Evolutionary conservation across 2,329 filamentous ascomycete species (phyloP).

Genomic region (Chaetomium olivaceum): DNA sequence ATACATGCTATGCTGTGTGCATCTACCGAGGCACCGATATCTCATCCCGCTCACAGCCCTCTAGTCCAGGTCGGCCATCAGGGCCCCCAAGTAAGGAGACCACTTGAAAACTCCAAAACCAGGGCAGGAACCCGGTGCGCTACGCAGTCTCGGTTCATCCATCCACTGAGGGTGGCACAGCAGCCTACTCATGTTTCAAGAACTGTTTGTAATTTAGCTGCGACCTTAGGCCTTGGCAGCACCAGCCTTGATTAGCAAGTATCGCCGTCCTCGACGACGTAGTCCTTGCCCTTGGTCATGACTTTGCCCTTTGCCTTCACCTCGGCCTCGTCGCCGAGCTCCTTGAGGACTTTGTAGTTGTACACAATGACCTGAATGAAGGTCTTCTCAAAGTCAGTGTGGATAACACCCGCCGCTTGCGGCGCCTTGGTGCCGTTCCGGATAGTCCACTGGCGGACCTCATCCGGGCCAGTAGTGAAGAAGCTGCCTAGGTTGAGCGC

Average conservation of each 20-base stretch:
- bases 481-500: slow-evolving; percentile 87
- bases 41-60: neutral
- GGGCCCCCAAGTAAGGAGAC: neutral
- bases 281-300: slow-evolving; percentile 98
- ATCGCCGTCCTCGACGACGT: slow-evolving; percentile 82
- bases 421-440: slow-evolving; percentile 96
- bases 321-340: slow-evolving; percentile 82
- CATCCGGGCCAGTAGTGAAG: slow-evolving; percentile 94
- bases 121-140: neutral
- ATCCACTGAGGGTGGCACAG: neutral
- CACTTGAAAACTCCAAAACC: neutral
- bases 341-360: slow-evolving; percentile 79
- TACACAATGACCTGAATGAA: slow-evolving; percentile 97
- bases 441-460: slow-evolving; percentile 98
- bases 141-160: neutral
- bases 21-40: neutral
- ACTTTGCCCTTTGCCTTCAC: slow-evolving; percentile 92
- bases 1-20: too few relatives aligned
- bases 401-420: slow-evolving; percentile 94
- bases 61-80: neutral
- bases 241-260: slow-evolving; percentile 85
- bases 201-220: slow-evolving; percentile 23
- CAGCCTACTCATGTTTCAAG: slow-evolving; percentile 16
- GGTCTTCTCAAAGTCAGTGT: slow-evolving; percentile 98
- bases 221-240: slow-evolving; percentile 65